Evolutionary conservation across 495 filamentous ascomycete species (phyloP).

Genomic region (Trichoderma virens): DNA sequence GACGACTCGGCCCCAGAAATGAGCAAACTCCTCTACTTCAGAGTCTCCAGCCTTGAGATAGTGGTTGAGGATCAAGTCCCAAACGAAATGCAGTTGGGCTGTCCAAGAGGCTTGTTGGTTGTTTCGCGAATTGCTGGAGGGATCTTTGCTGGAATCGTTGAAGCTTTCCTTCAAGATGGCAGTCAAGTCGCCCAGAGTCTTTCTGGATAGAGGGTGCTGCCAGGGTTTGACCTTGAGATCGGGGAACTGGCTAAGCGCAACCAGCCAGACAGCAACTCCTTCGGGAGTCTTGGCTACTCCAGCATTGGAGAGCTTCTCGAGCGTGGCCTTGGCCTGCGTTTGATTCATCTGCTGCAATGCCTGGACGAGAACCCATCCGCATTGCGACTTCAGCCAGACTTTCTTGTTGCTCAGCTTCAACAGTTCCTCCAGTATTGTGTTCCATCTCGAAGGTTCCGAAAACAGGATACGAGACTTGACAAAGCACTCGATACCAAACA

Average conservation of each 20-base stretch:
- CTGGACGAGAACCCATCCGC: conserved; percentile 61
- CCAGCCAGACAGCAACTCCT: conserved; percentile 83
- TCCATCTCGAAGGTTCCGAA: conserved; percentile 50
- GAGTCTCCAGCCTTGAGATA: conserved; percentile 32
- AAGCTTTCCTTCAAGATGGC: conserved; percentile 75
- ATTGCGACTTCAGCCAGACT: conserved; percentile 83
- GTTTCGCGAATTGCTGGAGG: conserved; percentile 19
- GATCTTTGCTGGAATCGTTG: conserved; percentile 40
- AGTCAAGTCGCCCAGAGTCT: conserved; percentile 55
- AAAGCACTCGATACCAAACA: conserved; percentile 82
- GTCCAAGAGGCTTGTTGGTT: conserved; percentile 59
- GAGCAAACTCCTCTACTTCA: conserved; percentile 47
- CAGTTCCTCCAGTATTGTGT: conserved; percentile 50
- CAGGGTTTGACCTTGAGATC: conserved; percentile 62
- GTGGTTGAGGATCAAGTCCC: conserved; percentile 62
- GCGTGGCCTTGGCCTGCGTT: conserved; percentile 48
- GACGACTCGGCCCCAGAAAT: conserved; percentile 85
- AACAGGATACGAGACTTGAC: conserved; percentile 70
- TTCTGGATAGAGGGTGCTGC: conserved; percentile 62
- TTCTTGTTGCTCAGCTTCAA: conserved; percentile 56
- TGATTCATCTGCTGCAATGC: conserved; percentile 41
- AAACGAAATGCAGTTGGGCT: conserved; percentile 78
- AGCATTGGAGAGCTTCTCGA: conserved; percentile 53
- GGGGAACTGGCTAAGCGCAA: conserved; percentile 54
- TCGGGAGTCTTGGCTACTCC: conserved; percentile 71